phyloP scores from a whole-genome alignment of 2,329 filamentous ascomycete species.

The Coniochaeta prunicola region DNA sequence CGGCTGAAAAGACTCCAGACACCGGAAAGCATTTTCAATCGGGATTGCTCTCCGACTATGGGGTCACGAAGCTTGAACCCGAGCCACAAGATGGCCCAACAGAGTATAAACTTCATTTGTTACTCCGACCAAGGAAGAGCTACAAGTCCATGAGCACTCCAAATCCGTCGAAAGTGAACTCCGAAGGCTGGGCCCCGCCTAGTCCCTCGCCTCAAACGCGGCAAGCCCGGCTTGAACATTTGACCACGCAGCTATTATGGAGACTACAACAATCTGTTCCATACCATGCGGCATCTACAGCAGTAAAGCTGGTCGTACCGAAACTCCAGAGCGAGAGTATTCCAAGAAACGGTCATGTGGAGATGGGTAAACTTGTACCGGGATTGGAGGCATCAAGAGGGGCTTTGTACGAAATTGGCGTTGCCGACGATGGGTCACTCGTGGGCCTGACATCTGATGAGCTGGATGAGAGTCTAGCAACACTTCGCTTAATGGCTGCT shows the following conservation, averaged over 20 bases:
- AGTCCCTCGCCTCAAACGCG: constrained; percentile 54
- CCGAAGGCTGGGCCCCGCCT: constrained; percentile 15
- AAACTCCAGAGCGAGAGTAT: constrained; percentile 60
- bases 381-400: constrained; percentile 90
- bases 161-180: constrained; percentile 19
- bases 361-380: constrained; percentile 55
- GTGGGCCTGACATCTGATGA: constrained; percentile 85
- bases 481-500: constrained; percentile 82
- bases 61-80: constrained; percentile 70
- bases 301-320: constrained; percentile 62
- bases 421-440: constrained; percentile 88
- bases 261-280: constrained; percentile 89
- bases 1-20: constrained; percentile 14
- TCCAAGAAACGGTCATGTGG: constrained; percentile 36
- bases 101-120: constrained; percentile 91
- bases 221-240: constrained; percentile 77
- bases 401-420: constrained; percentile 92
- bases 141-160: constrained; percentile 66
- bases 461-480: constrained; percentile 82
- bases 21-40: constrained; percentile 18
- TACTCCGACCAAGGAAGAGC: constrained; percentile 69
- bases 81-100: constrained; percentile 92
- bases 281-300: constrained; percentile 74
- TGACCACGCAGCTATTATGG: constrained; percentile 95
- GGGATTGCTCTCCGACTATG: constrained; percentile 50